A percentile compares a stretch with the other conserved stretches of the same genome.
phyloP scores from a whole-genome alignment of 2,329 filamentous ascomycete species.

The Cercospora brassicicola region DNA sequence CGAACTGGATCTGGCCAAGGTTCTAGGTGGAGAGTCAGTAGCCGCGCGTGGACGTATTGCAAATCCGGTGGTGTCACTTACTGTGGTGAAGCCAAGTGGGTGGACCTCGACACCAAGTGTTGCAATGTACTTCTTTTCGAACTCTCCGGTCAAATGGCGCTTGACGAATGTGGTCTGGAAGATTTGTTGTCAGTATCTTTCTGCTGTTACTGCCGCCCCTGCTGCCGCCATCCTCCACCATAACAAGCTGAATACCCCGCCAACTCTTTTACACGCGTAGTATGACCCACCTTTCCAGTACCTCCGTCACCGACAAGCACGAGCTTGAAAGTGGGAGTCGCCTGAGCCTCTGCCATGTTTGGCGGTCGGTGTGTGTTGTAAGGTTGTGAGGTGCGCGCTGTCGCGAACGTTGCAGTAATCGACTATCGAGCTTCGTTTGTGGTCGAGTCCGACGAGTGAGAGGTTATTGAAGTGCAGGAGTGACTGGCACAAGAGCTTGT shows the following conservation, averaged over 20 bases:
- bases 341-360: conserved; percentile 21
- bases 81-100: conserved; percentile 94
- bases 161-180: conserved; percentile 98
- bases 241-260: background rate
- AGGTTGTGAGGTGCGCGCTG: background rate
- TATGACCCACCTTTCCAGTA: conserved; percentile 85
- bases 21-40: conserved; percentile 56
- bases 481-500: conserved; percentile 6
- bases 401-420: background rate
- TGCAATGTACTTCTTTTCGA: conserved; percentile 99
- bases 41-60: conserved; percentile 20
- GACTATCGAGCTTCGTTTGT: conserved; percentile 4
- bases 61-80: conserved; percentile 54
- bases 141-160: conserved; percentile 99
- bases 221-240: conserved; percentile 6
- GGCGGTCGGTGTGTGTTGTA: conserved; percentile 15
- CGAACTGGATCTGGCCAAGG: conserved; percentile 94
- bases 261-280: background rate
- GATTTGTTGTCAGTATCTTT: conserved; percentile 13
- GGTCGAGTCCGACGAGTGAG: background rate
- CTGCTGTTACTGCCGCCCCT: conserved; percentile 18
- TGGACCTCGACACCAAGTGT: conserved; percentile 99
- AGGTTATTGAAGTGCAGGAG: background rate
- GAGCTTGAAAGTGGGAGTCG: conserved; percentile 91
- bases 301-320: conserved; percentile 99